These are phyloP conservation scores for Hypoxylon sp. DNA, from an alignment of 2,329 filamentous ascomycete species.

Conservation along the genomic window DNA sequence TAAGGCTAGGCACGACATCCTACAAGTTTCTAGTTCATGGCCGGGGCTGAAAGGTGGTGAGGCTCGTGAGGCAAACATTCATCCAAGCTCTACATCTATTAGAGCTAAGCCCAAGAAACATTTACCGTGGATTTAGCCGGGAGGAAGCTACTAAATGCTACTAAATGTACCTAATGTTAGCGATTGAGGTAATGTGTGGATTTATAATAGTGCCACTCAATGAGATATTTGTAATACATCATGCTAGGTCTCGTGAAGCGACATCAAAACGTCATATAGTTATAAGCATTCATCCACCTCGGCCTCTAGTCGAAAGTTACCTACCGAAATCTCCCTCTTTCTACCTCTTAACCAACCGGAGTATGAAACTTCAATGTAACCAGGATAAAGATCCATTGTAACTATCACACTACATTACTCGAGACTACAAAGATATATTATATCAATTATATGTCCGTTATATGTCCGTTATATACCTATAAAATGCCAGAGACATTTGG, in stretches of 20 bases:
- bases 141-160: neutral
- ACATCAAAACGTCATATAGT: constrained; percentile 15
- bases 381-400: neutral
- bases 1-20: neutral
- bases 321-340: neutral
- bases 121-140: neutral
- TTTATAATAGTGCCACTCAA: constrained; percentile 20
- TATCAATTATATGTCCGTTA: neutral
- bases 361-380: neutral
- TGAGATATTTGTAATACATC: constrained; percentile 30
- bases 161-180: constrained; percentile 9
- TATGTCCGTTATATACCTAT: neutral
- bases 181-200: neutral
- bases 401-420: neutral
- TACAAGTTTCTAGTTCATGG: neutral
- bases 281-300: constrained; percentile 10
- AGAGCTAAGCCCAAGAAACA: neutral
- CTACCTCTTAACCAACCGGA: neutral
- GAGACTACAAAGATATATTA: neutral
- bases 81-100: neutral
- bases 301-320: neutral
- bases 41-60: neutral
- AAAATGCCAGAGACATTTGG: constrained; percentile 43
- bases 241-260: constrained; percentile 11
- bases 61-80: neutral